Evolutionary conservation across 78 protist genomes (phyloP), one percentile per base, ranked within the genome.

Genomic region (Acrasis kona): DNA sequence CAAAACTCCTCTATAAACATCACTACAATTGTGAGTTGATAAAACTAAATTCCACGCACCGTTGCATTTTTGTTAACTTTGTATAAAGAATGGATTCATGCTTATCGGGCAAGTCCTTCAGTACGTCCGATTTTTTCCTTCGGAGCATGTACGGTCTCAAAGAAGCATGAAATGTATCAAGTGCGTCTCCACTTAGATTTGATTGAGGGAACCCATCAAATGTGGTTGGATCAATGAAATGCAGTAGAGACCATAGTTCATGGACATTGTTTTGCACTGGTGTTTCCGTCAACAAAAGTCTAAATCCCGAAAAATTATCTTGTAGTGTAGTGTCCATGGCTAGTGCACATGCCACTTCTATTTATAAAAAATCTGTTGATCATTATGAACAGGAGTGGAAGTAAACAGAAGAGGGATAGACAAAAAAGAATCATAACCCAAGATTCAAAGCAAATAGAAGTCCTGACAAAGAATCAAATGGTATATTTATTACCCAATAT

Each of bases 231-330:
- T 86, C 77, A 50, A 96, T 40, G 30, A 86, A 95, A 41, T 79
- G 70, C 30, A 96, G 78, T 57, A 96, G 72, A 36, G 93, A 72
- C 89, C 88, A 93, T 29, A 89, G 77, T 68, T 93, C 97, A 7
- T 66, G 36, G 31, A 92, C 74, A 81, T 85, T 87, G 73, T 93
- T 93, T 81, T 93, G 95, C 31, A 93, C 69, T 38, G 97, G 97
- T 67, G 97, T 93, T 40, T 93, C 96, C 2, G 96, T 91, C 35
- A 89, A 75, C 2, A 94, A 41, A 38, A 89, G 57, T 34, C 88
- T 76, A 50, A 50, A 50, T 50, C n/a, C n/a, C n/a, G n/a, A n/a
- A n/a, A n/a, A n/a, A n/a, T n/a, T n/a, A n/a, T n/a, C n/a, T n/a
- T n/a, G n/a, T n/a, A n/a, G n/a, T n/a, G n/a, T n/a, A n/a, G n/a